phyloP scores from a whole-genome alignment of 2,329 filamentous ascomycete genomes.

The Fusarium lyarnte region DNA sequence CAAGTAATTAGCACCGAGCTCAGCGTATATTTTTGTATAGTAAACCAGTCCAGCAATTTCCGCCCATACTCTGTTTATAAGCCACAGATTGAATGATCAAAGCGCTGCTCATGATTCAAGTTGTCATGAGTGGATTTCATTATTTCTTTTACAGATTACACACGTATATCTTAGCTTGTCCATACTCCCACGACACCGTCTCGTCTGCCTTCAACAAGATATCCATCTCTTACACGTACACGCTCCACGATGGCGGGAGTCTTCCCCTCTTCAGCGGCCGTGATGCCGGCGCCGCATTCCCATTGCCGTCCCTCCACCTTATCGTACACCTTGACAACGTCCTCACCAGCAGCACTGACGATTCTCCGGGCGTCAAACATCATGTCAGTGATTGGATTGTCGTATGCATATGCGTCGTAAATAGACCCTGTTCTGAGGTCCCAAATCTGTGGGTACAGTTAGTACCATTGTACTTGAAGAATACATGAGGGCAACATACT shows the following conservation, averaged over 20 bases:
- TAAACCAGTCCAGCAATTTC: not conserved
- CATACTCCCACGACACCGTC: conserved; percentile 92
- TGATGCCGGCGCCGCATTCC: conserved; percentile 90
- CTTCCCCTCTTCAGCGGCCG: conserved; percentile 72
- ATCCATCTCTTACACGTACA: conserved; percentile 92
- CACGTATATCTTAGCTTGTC: conserved; percentile 67
- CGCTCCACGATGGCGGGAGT: conserved; percentile 78
- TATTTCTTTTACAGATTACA: conserved; percentile 41
- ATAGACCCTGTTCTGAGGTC: conserved; percentile 96
- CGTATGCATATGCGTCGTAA: conserved; percentile 95
- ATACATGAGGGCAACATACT: conserved; percentile 66
- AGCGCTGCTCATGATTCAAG: conserved; percentile 6
- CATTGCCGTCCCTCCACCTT: conserved; percentile 96
- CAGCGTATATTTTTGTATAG: not conserved
- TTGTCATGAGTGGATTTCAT: conserved; percentile 34
- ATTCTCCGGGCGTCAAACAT: conserved; percentile 95
- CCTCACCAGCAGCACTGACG: conserved; percentile 87
- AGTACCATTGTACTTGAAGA: conserved; percentile 22
- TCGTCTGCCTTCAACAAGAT: conserved; percentile 87
- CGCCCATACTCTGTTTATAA: not conserved
- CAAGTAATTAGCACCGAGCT: not conserved
- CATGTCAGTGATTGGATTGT: conserved; percentile 91
- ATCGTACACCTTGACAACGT: conserved; percentile 97
- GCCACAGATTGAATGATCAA: not conserved
- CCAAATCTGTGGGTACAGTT: conserved; percentile 79